Evolutionary conservation across 2,329 filamentous ascomycete genomes (phyloP).

Genomic region (Decorospora gaudefroyi): DNA sequence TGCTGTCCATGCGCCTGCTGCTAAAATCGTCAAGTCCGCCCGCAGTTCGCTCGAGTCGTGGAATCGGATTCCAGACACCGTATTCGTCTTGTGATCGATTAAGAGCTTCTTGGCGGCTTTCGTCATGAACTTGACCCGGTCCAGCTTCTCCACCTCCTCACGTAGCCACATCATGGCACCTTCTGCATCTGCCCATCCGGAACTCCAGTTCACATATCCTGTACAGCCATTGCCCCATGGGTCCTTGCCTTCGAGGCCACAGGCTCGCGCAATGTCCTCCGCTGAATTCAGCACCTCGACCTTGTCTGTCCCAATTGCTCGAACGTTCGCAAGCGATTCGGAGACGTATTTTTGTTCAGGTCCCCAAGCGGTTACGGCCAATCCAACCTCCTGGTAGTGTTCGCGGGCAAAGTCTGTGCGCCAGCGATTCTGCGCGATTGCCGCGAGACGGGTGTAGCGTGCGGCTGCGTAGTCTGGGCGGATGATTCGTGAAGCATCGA

Average conservation of each 20-base stretch:
- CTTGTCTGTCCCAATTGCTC: slow-evolving; percentile 44
- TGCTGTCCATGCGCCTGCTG: slow-evolving; percentile 85
- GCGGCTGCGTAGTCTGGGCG: slow-evolving; percentile 79
- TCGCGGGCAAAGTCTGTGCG: slow-evolving; percentile 66
- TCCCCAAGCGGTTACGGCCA: slow-evolving; percentile 66
- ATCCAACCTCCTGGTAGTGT: slow-evolving; percentile 71
- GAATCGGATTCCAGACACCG: slow-evolving; percentile 64
- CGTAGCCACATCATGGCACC: slow-evolving; percentile 69
- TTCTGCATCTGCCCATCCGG: slow-evolving; percentile 81
- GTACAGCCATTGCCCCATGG: slow-evolving; percentile 56
- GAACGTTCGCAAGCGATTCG: slow-evolving; percentile 44
- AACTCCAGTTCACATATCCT: slow-evolving; percentile 73
- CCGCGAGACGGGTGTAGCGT: slow-evolving; percentile 74
- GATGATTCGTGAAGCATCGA: slow-evolving; percentile 66
- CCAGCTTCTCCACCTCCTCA: slow-evolving; percentile 58
- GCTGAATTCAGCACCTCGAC: slow-evolving; percentile 47
- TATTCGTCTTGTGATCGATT: slow-evolving; percentile 43
- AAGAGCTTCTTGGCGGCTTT: slow-evolving; percentile 55
- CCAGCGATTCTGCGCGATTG: slow-evolving; percentile 71
- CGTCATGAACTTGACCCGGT: slow-evolving; percentile 57
- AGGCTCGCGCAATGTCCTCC: slow-evolving; percentile 48
- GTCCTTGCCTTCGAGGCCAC: slow-evolving; percentile 50
- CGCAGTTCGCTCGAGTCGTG: slow-evolving; percentile 55
- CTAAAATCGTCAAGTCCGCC: slow-evolving; percentile 76
- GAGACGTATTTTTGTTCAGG: slow-evolving; percentile 50